Evolutionary conservation across 768 basidiomycete species (phyloP).

Genomic region (Suillus subaureus): DNA sequence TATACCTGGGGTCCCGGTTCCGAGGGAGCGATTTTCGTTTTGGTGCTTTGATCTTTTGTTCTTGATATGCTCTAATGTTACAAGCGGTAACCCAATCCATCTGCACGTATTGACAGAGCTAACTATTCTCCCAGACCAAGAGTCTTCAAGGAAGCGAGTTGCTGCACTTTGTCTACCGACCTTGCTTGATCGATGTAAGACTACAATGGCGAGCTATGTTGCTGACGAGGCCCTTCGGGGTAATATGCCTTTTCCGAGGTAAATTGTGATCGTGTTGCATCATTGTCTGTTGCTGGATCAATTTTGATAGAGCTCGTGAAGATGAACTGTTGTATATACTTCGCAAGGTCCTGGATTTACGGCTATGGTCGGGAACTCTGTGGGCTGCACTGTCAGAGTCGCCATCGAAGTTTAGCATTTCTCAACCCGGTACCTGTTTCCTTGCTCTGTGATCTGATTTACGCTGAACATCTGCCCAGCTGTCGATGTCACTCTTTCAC

Average conservation of each 20-base stretch:
- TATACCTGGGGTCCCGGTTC: constrained; percentile 52
- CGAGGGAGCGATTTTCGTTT: constrained; percentile 85
- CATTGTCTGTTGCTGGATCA: background rate
- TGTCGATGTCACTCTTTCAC: constrained; percentile 47
- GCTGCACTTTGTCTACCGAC: constrained; percentile 73
- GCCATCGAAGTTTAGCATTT: constrained; percentile 53
- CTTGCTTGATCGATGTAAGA: constrained; percentile 73
- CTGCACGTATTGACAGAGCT: background rate
- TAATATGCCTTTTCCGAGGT: constrained; percentile 87
- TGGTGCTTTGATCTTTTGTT: constrained; percentile 93
- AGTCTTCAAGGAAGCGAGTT: constrained; percentile 60
- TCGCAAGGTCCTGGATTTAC: constrained; percentile 67
- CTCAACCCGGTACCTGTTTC: constrained; percentile 56
- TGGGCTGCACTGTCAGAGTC: constrained; percentile 76
- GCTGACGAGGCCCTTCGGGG: constrained; percentile 88
- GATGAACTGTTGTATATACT: constrained; percentile 89
- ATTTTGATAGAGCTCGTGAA: constrained; percentile 65
- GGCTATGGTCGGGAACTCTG: constrained; percentile 74
- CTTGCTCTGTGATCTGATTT: constrained; percentile 2
- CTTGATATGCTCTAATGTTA: constrained; percentile 70
- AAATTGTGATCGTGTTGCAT: background rate
- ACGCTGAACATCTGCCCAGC: constrained; percentile 18
- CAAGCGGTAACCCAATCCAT: constrained; percentile 47
- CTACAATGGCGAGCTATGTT: constrained; percentile 69
- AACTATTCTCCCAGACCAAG: constrained; percentile 49